Percentiles rank a stretch among this genome's conserved stretches.
Conservation (phyloP, 2,329 filamentous ascomycete species). For the Nannizziopsis barbatae region DNA sequence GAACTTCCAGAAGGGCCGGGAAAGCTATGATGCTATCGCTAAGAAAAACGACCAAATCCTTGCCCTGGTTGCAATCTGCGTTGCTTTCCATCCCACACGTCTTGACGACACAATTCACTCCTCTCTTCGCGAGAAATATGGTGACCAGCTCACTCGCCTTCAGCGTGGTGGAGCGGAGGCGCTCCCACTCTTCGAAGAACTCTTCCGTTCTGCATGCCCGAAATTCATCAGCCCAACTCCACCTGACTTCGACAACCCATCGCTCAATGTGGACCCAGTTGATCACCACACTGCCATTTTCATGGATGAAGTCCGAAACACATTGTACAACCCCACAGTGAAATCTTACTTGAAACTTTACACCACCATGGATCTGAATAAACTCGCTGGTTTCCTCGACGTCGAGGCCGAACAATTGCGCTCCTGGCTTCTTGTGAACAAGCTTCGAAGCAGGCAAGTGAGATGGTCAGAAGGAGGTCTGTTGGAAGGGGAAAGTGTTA, state of each 20-base stretch:
- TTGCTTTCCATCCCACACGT: slow-evolving; percentile 91
- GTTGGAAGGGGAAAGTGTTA: slow-evolving; percentile 83
- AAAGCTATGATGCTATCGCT: slow-evolving; percentile 88
- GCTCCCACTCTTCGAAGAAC: slow-evolving; percentile 93
- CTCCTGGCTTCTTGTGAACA: slow-evolving; percentile 90
- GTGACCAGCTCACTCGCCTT: slow-evolving; percentile 92
- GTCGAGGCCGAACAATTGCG: slow-evolving; percentile 93
- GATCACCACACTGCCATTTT: slow-evolving; percentile 97
- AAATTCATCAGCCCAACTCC: slow-evolving; percentile 98
- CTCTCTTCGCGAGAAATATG: slow-evolving; percentile 95
- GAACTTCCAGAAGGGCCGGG: slow-evolving; percentile 97
- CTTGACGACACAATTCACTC: slow-evolving; percentile 99
- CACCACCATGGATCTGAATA: slow-evolving; percentile 98
- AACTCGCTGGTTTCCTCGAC: slow-evolving; percentile 93
- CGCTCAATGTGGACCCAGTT: slow-evolving; percentile 89
- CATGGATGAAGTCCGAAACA: slow-evolving; percentile 99
- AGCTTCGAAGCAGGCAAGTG: slow-evolving; percentile 94
- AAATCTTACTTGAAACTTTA: slow-evolving; percentile 98
- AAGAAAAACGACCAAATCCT: slow-evolving; percentile 99
- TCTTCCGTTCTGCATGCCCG: slow-evolving; percentile 94
- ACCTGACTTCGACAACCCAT: slow-evolving; percentile 94
- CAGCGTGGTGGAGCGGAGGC: slow-evolving; percentile 93
- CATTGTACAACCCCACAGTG: slow-evolving; percentile 94
- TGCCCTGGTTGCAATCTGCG: slow-evolving; percentile 95
- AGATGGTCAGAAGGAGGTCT: slow-evolving; percentile 86